phyloP scores from a whole-genome alignment of 1,284 basidiomycete species.

The Ceratobasidium sp. region DNA sequence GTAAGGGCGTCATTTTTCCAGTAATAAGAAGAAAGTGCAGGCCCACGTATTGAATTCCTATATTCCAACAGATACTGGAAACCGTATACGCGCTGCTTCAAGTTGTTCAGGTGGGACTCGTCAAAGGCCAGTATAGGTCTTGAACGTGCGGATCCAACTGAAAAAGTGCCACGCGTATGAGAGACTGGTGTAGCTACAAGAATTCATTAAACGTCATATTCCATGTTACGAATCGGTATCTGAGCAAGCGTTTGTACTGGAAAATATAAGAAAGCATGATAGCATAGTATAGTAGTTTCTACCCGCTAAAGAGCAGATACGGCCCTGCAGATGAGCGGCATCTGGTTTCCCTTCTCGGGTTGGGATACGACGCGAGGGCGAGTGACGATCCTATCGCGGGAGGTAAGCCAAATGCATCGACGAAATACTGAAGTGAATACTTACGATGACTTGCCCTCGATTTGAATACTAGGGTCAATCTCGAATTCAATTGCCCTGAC shows the following conservation, averaged over 20 bases:
- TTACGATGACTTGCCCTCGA: conserved; percentile 30
- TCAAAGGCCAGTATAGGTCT: conserved; percentile 2
- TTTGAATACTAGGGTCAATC: conserved; percentile 38
- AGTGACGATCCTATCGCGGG: conserved; percentile 22
- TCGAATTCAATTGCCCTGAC: conserved; percentile 44
- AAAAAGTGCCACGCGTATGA: no score
- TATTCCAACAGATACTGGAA: conserved; percentile 55
- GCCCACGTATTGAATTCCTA: neutral
- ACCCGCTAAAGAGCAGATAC: conserved; percentile 4
- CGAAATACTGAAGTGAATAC: neutral
- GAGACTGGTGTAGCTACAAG: no score
- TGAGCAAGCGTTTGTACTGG: no score
- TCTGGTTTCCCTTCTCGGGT: conserved; percentile 37
- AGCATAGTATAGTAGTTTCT: no score
- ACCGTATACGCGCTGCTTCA: conserved; percentile 58
- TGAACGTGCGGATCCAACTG: no score
- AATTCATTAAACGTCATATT: neutral
- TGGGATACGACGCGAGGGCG: conserved; percentile 33
- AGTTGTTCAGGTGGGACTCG: conserved; percentile 53
- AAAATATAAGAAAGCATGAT: no score
- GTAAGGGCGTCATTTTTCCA: conserved; percentile 52
- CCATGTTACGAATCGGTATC: neutral
- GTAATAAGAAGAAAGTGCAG: no score
- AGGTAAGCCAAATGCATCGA: neutral
- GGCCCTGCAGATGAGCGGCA: conserved; percentile 37